phyloP scores from a whole-genome alignment of 768 basidiomycete species.

The Naganishia kalamii region DNA sequence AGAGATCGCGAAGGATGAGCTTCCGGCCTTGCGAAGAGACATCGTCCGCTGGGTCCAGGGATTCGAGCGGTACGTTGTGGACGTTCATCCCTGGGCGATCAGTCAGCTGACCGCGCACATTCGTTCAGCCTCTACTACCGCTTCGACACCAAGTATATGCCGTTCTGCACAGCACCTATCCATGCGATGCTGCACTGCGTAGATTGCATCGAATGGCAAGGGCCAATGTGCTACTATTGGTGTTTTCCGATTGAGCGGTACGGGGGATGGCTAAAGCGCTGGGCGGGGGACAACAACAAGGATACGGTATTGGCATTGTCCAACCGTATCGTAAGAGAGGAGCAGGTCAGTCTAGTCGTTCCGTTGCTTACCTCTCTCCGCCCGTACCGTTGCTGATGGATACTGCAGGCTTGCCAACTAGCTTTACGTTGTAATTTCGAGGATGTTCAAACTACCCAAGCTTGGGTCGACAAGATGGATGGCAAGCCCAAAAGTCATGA shows the following conservation, averaged over 20 bases:
- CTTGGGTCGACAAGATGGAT: constrained; percentile 4
- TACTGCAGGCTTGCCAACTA: not conserved
- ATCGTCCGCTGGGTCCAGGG: not conserved
- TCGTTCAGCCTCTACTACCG: not conserved
- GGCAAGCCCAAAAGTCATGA: not conserved
- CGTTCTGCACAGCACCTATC: not conserved
- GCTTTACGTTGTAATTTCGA: not conserved
- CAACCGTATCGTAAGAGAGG: not conserved
- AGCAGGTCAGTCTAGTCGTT: not conserved
- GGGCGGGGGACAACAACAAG: not conserved
- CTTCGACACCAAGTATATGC: not conserved
- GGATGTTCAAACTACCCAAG: not conserved
- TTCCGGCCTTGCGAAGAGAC: not conserved
- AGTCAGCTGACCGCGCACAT: no score
- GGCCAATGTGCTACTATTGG: not conserved
- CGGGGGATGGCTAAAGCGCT: not conserved
- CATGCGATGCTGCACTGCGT: not conserved
- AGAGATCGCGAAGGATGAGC: not conserved
- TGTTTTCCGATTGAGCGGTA: not conserved
- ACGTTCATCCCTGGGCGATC: no score
- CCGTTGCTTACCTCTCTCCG: not conserved
- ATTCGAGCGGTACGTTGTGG: no score
- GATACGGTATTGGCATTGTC: not conserved
- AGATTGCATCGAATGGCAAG: not conserved
- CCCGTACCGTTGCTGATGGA: not conserved